Evolutionary conservation across 2,329 filamentous ascomycete species (phyloP).

Genomic region (Colletotrichum cordylinicola): DNA sequence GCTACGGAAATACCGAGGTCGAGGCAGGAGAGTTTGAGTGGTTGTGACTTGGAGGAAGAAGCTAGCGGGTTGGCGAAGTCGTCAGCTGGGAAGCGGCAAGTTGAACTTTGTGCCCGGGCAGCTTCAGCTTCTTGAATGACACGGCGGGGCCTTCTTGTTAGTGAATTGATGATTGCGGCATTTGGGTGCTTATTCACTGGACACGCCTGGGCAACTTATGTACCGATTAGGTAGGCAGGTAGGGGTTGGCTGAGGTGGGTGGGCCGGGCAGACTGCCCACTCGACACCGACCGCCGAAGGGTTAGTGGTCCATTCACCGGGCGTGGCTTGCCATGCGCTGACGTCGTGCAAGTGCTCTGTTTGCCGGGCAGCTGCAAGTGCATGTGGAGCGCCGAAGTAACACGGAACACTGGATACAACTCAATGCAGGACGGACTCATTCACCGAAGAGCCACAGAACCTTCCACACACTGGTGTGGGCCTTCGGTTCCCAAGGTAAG

Average conservation of each 20-base stretch:
- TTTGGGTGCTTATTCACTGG: conserved; percentile 13
- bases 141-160: conserved; percentile 1
- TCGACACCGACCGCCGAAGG: background rate
- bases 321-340: background rate
- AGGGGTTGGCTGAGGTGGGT: background rate
- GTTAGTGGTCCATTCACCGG: background rate
- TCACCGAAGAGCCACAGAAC: background rate
- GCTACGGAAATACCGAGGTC: background rate
- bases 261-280: background rate
- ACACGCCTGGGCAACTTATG: background rate
- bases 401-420: background rate
- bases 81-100: background rate
- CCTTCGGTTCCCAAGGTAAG: background rate
- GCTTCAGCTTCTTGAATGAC: background rate
- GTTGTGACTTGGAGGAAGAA: background rate
- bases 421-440: background rate
- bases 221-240: background rate
- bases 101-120: background rate
- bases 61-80: background rate
- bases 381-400: background rate
- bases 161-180: conserved; percentile 8
- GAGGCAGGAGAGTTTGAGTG: background rate
- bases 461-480: background rate
- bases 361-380: background rate
- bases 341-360: background rate